These are phyloP conservation scores for Blastocystis hominis DNA, from an alignment of 352 stramenopile species.

Conservation along the genomic window DNA sequence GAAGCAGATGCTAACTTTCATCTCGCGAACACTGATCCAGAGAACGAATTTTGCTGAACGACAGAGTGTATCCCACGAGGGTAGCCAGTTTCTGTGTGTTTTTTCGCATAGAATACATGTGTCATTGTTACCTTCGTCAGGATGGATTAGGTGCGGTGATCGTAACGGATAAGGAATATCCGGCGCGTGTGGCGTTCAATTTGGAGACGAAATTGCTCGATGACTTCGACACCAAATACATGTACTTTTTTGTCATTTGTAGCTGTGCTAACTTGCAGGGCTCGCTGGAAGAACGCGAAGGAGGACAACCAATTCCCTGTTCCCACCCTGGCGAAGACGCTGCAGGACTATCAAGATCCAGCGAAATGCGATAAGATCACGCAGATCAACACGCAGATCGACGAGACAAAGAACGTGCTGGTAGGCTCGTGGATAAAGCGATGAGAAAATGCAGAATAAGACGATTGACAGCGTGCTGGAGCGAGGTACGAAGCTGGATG, in stretches of 20 bases:
- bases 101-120: constrained; percentile 78
- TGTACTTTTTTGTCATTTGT: constrained; percentile 57
- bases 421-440: constrained; percentile 57
- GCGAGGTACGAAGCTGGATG: constrained; percentile 92
- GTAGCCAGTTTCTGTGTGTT: constrained; percentile 61
- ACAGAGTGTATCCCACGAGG: constrained; percentile 92
- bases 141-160: constrained; percentile 88
- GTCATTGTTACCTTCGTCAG: constrained; percentile 90
- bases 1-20: constrained; percentile 96
- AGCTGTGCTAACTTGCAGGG: constrained; percentile 38
- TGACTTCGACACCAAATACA: constrained; percentile 76
- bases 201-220: constrained; percentile 88
- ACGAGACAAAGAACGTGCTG: constrained; percentile 95
- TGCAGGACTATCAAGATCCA: constrained; percentile 86
- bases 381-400: constrained; percentile 97
- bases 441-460: constrained; percentile 71
- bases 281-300: constrained; percentile 63
- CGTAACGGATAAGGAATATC: constrained; percentile 93
- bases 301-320: constrained; percentile 75
- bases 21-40: constrained; percentile 96
- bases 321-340: constrained; percentile 76
- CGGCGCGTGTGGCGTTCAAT: constrained; percentile 89
- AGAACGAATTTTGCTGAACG: constrained; percentile 84
- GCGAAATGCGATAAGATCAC: constrained; percentile 97
- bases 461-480: constrained; percentile 97